Evolutionary conservation across 805 yeast species (phyloP), one percentile per base, ranked within the genome.

Genomic region (Clavispora fructus): DNA sequence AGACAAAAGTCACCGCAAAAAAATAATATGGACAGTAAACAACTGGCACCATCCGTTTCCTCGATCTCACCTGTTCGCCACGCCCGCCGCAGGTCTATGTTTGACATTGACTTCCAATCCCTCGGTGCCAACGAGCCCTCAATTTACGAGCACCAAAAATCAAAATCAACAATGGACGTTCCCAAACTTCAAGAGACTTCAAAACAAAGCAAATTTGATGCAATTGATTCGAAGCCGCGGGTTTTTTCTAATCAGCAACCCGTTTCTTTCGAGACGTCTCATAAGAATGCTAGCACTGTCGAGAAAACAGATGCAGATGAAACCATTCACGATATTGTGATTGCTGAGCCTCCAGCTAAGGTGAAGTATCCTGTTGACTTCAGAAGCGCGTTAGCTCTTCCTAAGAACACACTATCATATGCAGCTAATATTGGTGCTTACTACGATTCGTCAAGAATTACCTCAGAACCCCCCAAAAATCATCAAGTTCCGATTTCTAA

Each of bases 311-410:
- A 17, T 7, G 16, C 8, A 6, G 38, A 19, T 17, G 43, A 31
- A 7, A 29, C 33, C 4, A n/a, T 30, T 31, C 35, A n/a, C 16
- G 13, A 58, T n/a, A 61, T 69, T 11, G 53, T 51, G 13, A 63
- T 71, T 10, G 67, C 63, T 4, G 74, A 68, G 41, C 74, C 76
- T 1, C 77, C 77, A 2, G 46, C 47, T 13, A 60, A 53, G 40
- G 65, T 72, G 5, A 46, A 56, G 16, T 72, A 72, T 54, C 68
- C 62, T 1, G 69, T 72, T 23, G 77, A 72, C 48, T 72, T 72
- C 58, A 67, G 64, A 41, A 72, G 64, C 25, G 58, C 61, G n/a
- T 37, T 17, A 14, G 39, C 39, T 6, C 9, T 8, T 8, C 25
- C 16, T 12, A 28, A 23, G n/a, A 31, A 25, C 14, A 7, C 35